Base-by-base conservation (phyloP, 768 basidiomycete genomes). In the Clavaria fumosa region DNA sequence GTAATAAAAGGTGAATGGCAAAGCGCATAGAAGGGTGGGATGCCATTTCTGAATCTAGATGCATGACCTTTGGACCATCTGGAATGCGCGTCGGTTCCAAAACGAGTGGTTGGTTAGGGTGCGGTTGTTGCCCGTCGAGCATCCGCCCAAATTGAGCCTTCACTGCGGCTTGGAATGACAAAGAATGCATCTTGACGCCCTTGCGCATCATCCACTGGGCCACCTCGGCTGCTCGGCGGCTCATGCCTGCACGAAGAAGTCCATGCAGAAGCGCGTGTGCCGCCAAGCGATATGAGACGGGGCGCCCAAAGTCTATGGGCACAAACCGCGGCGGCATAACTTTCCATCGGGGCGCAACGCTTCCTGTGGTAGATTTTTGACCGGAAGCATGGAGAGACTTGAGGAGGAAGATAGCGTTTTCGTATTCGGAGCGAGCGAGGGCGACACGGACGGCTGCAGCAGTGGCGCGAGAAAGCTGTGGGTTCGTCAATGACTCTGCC, bases 261-360 rank as follows among this genome's bases (percentile, higher is more conserved):
- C 66, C 63, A 35, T 86, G 82, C 7, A 85, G 45, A 27, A 85
- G 60, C 19, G 63, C 58, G 45, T 85, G 81, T 0, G 71, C 66
- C 12, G 75, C 56, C 3, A 84, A 58, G 15, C 70, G 72, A 2
- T 71, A 66, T 18, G 80, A 68, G 7, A 79, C 55, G 1, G 63
- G 53, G 23, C 53, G 56, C 34, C 63, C 61, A 43, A 78, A 73
- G 11, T 63, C 53, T 37, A 73, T 42, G 18, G 61, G 60, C 14
- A 58, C 48, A 42, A 63, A 70, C 11, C 53, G 45, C 14, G 26
- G 26, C 42, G 17, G 36, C 4, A 30, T 26, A 14, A 41, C 10
- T 24, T 38, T 32, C 28, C 35, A 31, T 28, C 40, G n/a, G 34
- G 35, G 31, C n/a, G 20, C 22, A 23, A 22, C 34, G 38, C 45